Conservation (phyloP, 495 filamentous ascomycete species). For the Talaromyces stipitatus region DNA sequence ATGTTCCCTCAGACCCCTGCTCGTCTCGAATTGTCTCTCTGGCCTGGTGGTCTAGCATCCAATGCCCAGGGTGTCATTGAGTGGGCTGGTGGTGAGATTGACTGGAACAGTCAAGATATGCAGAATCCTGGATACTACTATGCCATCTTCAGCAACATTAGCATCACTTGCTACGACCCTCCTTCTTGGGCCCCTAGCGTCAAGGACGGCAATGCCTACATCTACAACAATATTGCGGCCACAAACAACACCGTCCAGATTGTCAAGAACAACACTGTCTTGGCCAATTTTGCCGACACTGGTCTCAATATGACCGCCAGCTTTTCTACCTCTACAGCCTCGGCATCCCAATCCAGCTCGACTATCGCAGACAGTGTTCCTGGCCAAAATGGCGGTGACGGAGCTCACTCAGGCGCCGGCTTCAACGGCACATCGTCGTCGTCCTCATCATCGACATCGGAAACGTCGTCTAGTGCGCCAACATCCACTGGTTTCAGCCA, state of each 20-base stretch:
- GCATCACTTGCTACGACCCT: slow-evolving; percentile 76
- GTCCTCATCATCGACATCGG: slow-evolving; percentile 1
- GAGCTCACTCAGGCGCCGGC: slow-evolving; percentile 14
- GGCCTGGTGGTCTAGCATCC: slow-evolving; percentile 77
- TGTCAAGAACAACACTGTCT: slow-evolving; percentile 65
- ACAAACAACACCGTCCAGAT: slow-evolving; percentile 70
- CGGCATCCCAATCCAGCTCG: slow-evolving; percentile 15
- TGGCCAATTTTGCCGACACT: slow-evolving; percentile 70
- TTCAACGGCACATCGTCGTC: slow-evolving; percentile 3
- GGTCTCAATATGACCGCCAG: slow-evolving; percentile 60
- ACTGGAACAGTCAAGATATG: slow-evolving; percentile 81
- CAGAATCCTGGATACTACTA: slow-evolving; percentile 83
- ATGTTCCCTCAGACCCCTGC: slow-evolving; percentile 87
- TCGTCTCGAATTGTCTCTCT: slow-evolving; percentile 91
- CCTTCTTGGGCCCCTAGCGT: slow-evolving; percentile 55
- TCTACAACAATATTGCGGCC: slow-evolving; percentile 56
- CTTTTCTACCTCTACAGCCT: slow-evolving; percentile 11
- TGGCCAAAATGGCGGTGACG: slow-evolving; percentile 26
- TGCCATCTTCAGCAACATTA: slow-evolving; percentile 68
- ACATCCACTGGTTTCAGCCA: slow-evolving; percentile 20
- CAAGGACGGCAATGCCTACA: slow-evolving; percentile 59
- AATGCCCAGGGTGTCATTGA: slow-evolving; percentile 80
- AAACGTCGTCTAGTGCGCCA: slow-evolving; percentile 14
- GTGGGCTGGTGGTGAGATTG: slow-evolving; percentile 85
- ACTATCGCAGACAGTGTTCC: slow-evolving; percentile 22